phyloP scores from a whole-genome alignment of 78 protist genomes.

The Dictyostelium firmibasis region DNA sequence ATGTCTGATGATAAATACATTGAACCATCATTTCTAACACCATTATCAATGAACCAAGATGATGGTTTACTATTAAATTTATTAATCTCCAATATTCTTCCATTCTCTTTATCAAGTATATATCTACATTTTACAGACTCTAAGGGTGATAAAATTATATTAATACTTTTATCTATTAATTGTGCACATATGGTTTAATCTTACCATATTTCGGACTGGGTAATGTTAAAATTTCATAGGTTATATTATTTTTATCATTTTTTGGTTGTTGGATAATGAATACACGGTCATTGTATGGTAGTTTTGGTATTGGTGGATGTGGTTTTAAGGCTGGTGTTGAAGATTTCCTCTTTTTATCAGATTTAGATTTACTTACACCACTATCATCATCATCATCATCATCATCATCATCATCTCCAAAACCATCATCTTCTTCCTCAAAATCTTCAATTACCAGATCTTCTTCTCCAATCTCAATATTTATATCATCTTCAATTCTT shows the following conservation, averaged over 20 bases:
- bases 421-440: background rate
- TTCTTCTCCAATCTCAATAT: background rate
- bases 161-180: background rate
- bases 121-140: constrained; percentile 24
- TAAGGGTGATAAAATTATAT: background rate
- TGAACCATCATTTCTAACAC: constrained; percentile 76
- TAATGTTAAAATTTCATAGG: constrained; percentile 18
- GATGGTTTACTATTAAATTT: constrained; percentile 47
- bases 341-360: background rate
- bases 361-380: background rate
- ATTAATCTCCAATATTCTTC: constrained; percentile 37
- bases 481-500: background rate
- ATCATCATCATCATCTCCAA: background rate
- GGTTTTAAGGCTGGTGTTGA: background rate
- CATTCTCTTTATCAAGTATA: background rate
- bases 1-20: constrained; percentile 29
- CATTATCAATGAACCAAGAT: constrained; percentile 55
- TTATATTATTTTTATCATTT: background rate
- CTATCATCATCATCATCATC: background rate
- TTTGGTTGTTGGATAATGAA: constrained; percentile 13
- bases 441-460: background rate
- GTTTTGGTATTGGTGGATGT: constrained; percentile 22
- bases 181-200: too few relatives aligned
- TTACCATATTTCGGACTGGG: constrained; percentile 43
- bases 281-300: constrained; percentile 54